A percentile compares a stretch with the other conserved stretches of the same genome.
Conservation (phyloP, 2,329 filamentous ascomycete species). For the Fusarium nisikadoi region DNA sequence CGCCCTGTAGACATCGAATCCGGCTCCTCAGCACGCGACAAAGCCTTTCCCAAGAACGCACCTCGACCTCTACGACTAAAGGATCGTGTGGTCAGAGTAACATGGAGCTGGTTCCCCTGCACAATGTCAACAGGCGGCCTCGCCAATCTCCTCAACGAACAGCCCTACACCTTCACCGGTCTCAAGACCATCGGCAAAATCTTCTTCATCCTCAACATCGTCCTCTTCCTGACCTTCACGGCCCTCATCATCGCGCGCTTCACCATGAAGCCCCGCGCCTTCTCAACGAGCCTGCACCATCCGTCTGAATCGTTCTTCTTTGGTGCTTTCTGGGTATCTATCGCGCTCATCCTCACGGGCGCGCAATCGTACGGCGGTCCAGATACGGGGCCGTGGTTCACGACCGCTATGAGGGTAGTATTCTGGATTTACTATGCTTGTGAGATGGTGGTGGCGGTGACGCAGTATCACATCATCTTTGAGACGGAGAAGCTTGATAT, state of each 20-base stretch:
- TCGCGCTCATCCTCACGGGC: slow-evolving; percentile 11
- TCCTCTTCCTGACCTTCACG: slow-evolving; percentile 8
- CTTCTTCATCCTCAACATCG: slow-evolving; percentile 18
- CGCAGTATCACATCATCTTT: slow-evolving; percentile 16
- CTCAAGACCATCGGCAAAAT: slow-evolving; percentile 16
- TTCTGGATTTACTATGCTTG: slow-evolving; percentile 30
- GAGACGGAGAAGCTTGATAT: slow-evolving; percentile 9
- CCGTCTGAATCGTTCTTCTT: slow-evolving; percentile 24
- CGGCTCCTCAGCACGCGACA: background rate
- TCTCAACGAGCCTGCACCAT: slow-evolving; percentile 15
- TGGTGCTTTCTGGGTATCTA: slow-evolving; percentile 13
- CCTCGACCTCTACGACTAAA: background rate
- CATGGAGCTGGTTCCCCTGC: slow-evolving; percentile 21
- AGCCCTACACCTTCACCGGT: slow-evolving; percentile 9
- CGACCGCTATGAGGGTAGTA: background rate
- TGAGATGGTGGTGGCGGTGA: slow-evolving; percentile 16
- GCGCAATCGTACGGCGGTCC: slow-evolving; percentile 20
- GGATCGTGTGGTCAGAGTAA: slow-evolving; percentile 14
- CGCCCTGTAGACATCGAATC: background rate
- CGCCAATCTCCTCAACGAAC: slow-evolving; percentile 16
- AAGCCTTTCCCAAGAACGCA: background rate
- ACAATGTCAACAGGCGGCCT: slow-evolving; percentile 24
- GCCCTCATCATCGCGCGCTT: slow-evolving; percentile 5
- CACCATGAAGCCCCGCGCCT: slow-evolving; percentile 5
- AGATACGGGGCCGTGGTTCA: slow-evolving; percentile 1